phyloP scores from a whole-genome alignment of 805 yeast species.

The Wickerhamomyces canadensis region DNA sequence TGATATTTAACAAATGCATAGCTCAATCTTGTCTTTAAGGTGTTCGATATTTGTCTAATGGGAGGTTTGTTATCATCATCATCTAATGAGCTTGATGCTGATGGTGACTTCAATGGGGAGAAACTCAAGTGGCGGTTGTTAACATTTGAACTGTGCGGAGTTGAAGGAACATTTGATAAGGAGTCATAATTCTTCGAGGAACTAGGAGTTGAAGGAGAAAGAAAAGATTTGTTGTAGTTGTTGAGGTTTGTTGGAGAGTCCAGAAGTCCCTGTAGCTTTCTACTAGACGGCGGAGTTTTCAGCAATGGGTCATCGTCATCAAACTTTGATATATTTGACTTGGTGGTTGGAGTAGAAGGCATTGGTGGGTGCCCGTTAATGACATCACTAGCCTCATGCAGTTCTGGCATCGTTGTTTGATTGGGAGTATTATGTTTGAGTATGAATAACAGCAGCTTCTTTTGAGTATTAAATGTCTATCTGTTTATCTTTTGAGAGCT shows the following conservation, averaged over 20 bases:
- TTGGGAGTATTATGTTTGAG: not conserved
- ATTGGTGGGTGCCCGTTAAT: too few species aligned
- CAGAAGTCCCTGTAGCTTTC: too few species aligned
- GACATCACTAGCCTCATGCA: too few species aligned
- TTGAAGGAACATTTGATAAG: not conserved
- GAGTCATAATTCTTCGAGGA: not conserved
- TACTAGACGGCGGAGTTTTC: too few species aligned
- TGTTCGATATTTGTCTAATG: constrained; percentile 34
- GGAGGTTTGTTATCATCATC: constrained; percentile 29
- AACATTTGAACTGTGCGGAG: not conserved
- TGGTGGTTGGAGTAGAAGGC: too few species aligned
- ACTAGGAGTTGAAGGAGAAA: not conserved
- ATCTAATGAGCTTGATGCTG: constrained; percentile 10
- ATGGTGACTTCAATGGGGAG: constrained; percentile 25
- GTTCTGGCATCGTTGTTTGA: too few species aligned
- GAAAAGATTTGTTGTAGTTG: not conserved
- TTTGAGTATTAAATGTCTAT: not conserved
- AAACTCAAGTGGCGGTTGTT: not conserved
- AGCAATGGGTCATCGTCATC: too few species aligned
- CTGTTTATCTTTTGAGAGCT: not conserved
- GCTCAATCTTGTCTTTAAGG: constrained; percentile 33
- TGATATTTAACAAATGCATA: constrained; percentile 37
- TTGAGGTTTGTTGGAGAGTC: not conserved
- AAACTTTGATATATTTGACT: too few species aligned
- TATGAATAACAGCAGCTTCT: too few species aligned